Percentiles rank a stretch among this genome's conserved stretches.
Evolutionary conservation across 2,329 filamentous ascomycete species (phyloP).

Genomic region (Pleoardoris graminearum): DNA sequence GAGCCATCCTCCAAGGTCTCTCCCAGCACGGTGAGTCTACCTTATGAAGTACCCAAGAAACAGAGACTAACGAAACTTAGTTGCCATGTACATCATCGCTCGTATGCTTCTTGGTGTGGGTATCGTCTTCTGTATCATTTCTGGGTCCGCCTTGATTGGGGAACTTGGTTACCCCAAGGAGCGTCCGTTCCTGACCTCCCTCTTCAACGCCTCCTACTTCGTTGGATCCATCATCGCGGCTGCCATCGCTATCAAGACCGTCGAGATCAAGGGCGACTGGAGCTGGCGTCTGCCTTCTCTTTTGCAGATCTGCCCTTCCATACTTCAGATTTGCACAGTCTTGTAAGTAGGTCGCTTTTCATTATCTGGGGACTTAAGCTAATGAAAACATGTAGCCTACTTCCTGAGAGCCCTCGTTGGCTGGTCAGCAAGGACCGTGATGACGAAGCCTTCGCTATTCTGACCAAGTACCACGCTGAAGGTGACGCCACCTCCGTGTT

Average conservation of each 20-base stretch:
- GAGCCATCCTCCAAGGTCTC: constrained; percentile 62
- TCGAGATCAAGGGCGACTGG: constrained; percentile 47
- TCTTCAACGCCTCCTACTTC: constrained; percentile 65
- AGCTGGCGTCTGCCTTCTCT: constrained; percentile 57
- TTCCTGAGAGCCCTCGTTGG: constrained; percentile 51
- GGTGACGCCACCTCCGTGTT: constrained; percentile 44
- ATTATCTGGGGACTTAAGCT: background rate
- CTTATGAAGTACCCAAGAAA: background rate
- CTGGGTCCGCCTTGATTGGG: constrained; percentile 61
- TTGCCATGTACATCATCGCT: constrained; percentile 63
- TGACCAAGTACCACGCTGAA: constrained; percentile 50
- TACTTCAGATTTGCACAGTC: constrained; percentile 47
- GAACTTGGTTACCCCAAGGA: constrained; percentile 65
- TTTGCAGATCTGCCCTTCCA: constrained; percentile 55
- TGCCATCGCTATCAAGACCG: constrained; percentile 56
- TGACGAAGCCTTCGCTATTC: constrained; percentile 46
- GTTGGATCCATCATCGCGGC: constrained; percentile 56
- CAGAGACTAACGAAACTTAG: constrained; percentile 18
- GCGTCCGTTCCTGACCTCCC: constrained; percentile 61
- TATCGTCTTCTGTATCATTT: constrained; percentile 63
- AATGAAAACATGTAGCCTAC: constrained; percentile 28
- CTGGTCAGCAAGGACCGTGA: constrained; percentile 57
- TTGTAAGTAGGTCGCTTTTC: constrained; percentile 23
- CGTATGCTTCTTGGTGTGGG: constrained; percentile 64
- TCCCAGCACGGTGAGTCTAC: constrained; percentile 36